Percentiles rank a stretch among this genome's conserved stretches.
Evolutionary conservation across 208 protist species (phyloP).

Genomic region (Leishmania braziliensis): DNA sequence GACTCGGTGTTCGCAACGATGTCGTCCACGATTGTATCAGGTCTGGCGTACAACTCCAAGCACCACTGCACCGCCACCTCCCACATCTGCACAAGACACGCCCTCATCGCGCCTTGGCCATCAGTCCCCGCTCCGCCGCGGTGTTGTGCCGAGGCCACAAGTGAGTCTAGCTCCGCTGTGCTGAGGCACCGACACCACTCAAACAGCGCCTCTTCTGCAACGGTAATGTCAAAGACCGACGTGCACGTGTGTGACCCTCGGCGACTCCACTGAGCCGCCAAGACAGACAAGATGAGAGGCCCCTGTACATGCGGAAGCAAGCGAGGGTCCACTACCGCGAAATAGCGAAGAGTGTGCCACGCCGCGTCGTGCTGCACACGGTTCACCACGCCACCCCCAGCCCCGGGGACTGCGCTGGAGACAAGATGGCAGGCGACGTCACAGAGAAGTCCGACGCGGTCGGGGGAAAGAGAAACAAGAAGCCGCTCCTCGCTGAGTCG

Average conservation of each 20-base stretch:
- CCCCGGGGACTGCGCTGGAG: constrained; percentile 21
- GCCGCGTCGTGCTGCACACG: constrained; percentile 23
- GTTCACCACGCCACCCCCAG: constrained; percentile 25
- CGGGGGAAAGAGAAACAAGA: background rate
- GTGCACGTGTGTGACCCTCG: background rate
- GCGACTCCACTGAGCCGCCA: constrained; percentile 15
- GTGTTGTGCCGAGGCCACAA: constrained; percentile 7
- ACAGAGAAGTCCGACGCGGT: constrained; percentile 17
- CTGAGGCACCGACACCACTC: constrained; percentile 5
- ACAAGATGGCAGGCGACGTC: constrained; percentile 32
- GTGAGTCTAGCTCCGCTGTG: constrained; percentile 3
- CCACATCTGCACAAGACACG: constrained; percentile 26
- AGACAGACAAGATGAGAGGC: constrained; percentile 20
- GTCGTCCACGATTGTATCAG: background rate
- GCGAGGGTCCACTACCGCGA: constrained; percentile 2
- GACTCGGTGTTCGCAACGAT: too few relatives aligned
- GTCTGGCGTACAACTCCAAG: constrained; percentile 10
- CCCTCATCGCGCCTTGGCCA: background rate
- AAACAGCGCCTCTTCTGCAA: constrained; percentile 18
- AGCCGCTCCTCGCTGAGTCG: constrained; percentile 19
- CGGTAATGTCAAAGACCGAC: constrained; percentile 13
- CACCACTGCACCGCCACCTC: constrained; percentile 28
- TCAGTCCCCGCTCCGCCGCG: background rate
- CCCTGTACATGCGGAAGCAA: constrained; percentile 27
- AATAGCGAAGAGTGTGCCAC: constrained; percentile 21